phyloP scores from a whole-genome alignment of 148 eudicot genomes.

The Fallopia convolvulus region DNA sequence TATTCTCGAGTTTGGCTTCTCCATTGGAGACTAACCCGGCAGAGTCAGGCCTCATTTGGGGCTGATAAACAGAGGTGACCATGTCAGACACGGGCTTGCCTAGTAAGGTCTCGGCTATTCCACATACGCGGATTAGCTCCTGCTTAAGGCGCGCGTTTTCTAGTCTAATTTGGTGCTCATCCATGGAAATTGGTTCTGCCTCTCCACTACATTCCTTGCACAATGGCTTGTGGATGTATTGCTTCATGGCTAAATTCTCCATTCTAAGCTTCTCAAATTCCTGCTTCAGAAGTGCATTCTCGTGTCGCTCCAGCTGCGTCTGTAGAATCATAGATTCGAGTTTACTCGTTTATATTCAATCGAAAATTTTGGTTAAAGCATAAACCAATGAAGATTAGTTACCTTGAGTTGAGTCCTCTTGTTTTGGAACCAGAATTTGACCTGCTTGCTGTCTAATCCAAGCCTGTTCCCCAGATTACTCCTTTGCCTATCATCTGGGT shows the following conservation, averaged over 20 bases:
- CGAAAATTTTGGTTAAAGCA: not conserved
- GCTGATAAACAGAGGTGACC: not conserved
- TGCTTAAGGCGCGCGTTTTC: constrained; percentile 30
- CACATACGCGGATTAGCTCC: constrained; percentile 16
- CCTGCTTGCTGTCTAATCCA: constrained; percentile 49
- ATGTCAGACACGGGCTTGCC: constrained; percentile 40
- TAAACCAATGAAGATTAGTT: constrained; percentile 13
- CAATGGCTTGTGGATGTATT: constrained; percentile 21
- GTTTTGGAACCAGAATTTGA: constrained; percentile 93
- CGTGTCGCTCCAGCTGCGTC: constrained; percentile 31
- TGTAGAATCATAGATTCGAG: not conserved
- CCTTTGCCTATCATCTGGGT: constrained; percentile 75
- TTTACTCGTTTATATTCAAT: not conserved
- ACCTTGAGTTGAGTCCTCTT: constrained; percentile 86
- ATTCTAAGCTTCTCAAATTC: constrained; percentile 26
- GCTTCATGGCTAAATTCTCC: constrained; percentile 23
- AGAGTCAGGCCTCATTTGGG: not conserved
- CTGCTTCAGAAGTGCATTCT: constrained; percentile 22
- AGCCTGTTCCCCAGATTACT: constrained; percentile 55
- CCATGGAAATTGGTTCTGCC: constrained; percentile 1
- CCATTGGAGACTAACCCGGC: not conserved
- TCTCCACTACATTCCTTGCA: constrained; percentile 30
- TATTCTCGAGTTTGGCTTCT: not conserved
- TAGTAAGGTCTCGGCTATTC: not conserved
- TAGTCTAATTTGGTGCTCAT: constrained; percentile 9